Evolutionary conservation across 352 stramenopile species (phyloP), one percentile per base, ranked within the genome.

Genomic region (Pythium dissimile): DNA sequence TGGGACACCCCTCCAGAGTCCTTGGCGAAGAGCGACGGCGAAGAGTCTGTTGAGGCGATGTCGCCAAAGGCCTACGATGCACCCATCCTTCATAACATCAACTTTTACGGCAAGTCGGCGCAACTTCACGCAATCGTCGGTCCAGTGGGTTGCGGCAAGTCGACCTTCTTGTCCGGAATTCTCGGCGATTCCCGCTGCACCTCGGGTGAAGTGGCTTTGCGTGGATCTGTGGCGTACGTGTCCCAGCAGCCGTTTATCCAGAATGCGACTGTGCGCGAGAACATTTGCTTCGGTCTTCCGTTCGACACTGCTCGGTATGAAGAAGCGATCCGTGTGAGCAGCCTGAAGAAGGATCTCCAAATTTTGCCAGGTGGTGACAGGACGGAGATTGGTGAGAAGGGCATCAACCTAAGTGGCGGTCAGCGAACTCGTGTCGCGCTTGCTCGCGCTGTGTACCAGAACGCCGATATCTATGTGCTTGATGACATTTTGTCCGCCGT

Each of bases 311-410:
- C 47, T 24, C 61, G 62, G 9, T 85, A 85, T 54, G 61, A 69
- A 7, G 64, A 75, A 42, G 70, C 70, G 0, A 49, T 94, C 56
- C 67, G 76, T 35, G 80, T 92, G 34, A 72, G 95, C 38, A 67
- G 67, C 30, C 72, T 98, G 21, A 66, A 72, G 16, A 83, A 92
- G 46, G 96, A 99, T 61, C 62, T 98, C 24, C 69, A 72, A 37
- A 80, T 97, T 37, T 68, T 99, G 27, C 85, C 94, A 5, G 82
- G 82, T 24, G 96, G 96, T 16, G 97, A 99, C 68, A 55, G 71
- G 59, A 99, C 96, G 0, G 96, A 99, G 71, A 99, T 99, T 44
- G 97, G 97, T 8, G 96, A 99, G 75, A 97, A 97, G 59, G 97
- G 97, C 1, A 96, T 99, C 41, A 99, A 98, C 65, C 71, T 99